Base-by-base conservation (phyloP, 2,329 filamentous ascomycete genomes). In the Aspergillus candidus region DNA sequence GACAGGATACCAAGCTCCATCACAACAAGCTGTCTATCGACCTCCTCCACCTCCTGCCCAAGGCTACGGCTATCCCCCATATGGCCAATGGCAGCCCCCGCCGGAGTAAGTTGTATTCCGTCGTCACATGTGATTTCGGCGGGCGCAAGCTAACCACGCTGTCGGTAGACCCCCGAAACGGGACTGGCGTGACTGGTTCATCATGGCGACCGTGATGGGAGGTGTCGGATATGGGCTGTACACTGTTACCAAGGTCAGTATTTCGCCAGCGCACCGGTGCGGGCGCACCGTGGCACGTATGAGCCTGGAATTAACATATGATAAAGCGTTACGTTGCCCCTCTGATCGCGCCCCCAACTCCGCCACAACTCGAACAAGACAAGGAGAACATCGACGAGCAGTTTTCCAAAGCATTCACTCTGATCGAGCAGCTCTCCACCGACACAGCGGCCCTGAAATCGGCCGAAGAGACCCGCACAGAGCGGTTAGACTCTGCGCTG, bases 181-280 rank as follows among this genome's bases (percentile, higher is more conserved):
- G 60, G 93, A 98, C 70, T 98, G 93, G 93, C 80, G 94, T 49
- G 93, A 98, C 64, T 97, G 89, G 86, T 98, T 98, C 70, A 97
- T 98, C 68, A 95, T 97, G 88, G 93, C 93, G 6, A 98, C 93
- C 0, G 87, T 97, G 11, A 84, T 94, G 50, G 85, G 89, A 45
- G 88, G 90, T 38, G 83, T 96, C 14, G 79, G 88, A 32, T 97
- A 96, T 60, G 91, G 90, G 0, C 69, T 95, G 15, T 98, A 93
- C 63, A 80, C 84, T 52, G 78, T 96, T 12, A 87, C 89, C 48
- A 94, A 94, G 79, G 86, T 88, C 72, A 32, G 63, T 44, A 11
- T 17, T 15, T n/a, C 12, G 22, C 18, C 27, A 27, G 22, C 22
- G 22, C 22, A 27, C 22, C 22, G 22, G 6, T 7, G 22, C 22